Base-by-base conservation (phyloP, 768 basidiomycete genomes). In the Amanita fuliginea region DNA sequence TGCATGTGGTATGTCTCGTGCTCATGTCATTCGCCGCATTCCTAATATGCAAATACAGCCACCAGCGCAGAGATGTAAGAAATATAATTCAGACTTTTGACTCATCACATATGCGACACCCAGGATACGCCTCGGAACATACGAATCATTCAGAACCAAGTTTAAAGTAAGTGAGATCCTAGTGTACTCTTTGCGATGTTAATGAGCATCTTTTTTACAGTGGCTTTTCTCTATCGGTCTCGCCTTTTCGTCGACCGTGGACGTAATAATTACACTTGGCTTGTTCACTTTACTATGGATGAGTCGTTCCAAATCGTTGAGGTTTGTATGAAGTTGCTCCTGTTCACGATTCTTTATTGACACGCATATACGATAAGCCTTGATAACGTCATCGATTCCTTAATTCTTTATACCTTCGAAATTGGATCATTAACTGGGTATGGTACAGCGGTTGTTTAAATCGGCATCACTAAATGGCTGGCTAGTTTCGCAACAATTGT, bases 191-290 rank as follows among this genome's bases (percentile, higher is more conserved):
- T 16, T 7, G 3, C 32, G n/a, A n/a, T 34, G 18, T 6, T 39
- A 16, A 24, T 14, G 16, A 8, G 39, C 3, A 30, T 30, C 30
- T 9, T 39, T 10, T 21, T 28, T 16, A 34, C 28, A 73, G 71
- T 73, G 70, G 69, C 41, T 73, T n/a, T 73, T 73, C 43, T 67
- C 71, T 13, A 61, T 71, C 14, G 71, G 71, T 4, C 63, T 73
- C n/a, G 66, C 69, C 1, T 50, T 72, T 41, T 73, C 71, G 9
- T 67, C 64, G 8, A 57, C 62, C 6, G 64, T 69, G 2, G 71
- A 73, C 42, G 54, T 73, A 18, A 40, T 68, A 16, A 57, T 73
- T 40, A 68, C 71, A 3, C 52, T 60, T 4, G 66, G 62, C 34
- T 50, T 70, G 43, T 68, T 65, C 11, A 34, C 57, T 26, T 62